Percentiles rank a stretch among this genome's conserved stretches.
phyloP scores from a whole-genome alignment of 331 rosid species.

The Quercus phellos region DNA sequence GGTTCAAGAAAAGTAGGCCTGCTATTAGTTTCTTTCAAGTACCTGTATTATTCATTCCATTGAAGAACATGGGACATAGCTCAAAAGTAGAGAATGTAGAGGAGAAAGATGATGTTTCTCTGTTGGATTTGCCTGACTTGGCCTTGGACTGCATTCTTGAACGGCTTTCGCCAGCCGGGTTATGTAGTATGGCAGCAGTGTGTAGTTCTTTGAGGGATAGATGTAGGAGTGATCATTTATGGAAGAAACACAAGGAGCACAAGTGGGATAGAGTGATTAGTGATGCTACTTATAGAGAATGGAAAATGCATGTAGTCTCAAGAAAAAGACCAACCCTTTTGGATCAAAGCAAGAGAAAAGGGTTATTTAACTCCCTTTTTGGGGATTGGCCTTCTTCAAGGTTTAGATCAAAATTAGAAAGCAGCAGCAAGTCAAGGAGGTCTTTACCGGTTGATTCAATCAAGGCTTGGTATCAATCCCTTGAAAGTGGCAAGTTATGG shows the following conservation, averaged over 20 bases:
- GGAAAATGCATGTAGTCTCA: constrained; percentile 45
- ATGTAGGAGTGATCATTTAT: constrained; percentile 62
- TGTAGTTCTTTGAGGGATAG: constrained; percentile 57
- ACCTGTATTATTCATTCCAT: constrained; percentile 24
- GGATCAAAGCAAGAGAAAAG: constrained; percentile 31
- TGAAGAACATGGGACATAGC: constrained; percentile 24
- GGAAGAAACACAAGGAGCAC: constrained; percentile 67
- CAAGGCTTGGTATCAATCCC: constrained; percentile 68
- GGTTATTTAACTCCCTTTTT: constrained; percentile 35
- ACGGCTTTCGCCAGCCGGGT: constrained; percentile 63
- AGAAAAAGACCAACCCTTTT: constrained; percentile 25
- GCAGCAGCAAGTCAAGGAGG: constrained; percentile 14
- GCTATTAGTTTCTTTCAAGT: constrained; percentile 23
- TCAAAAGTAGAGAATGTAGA: constrained; percentile 38
- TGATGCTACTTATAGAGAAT: constrained; percentile 53
- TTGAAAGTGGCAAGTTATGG: constrained; percentile 74
- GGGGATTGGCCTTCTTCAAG: constrained; percentile 29
- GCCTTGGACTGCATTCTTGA: constrained; percentile 67
- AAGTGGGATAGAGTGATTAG: constrained; percentile 77
- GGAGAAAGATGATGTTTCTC: constrained; percentile 35
- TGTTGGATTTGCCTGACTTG: constrained; percentile 84
- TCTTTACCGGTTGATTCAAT: constrained; percentile 40
- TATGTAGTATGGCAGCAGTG: constrained; percentile 55
- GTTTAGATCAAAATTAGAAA: constrained; percentile 38
- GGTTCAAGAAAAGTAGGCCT: constrained; percentile 35